Evolutionary conservation across 164 flowering plant species (phyloP), one percentile per base, ranked within the genome.

Genomic region (Stephania cephalantha): DNA sequence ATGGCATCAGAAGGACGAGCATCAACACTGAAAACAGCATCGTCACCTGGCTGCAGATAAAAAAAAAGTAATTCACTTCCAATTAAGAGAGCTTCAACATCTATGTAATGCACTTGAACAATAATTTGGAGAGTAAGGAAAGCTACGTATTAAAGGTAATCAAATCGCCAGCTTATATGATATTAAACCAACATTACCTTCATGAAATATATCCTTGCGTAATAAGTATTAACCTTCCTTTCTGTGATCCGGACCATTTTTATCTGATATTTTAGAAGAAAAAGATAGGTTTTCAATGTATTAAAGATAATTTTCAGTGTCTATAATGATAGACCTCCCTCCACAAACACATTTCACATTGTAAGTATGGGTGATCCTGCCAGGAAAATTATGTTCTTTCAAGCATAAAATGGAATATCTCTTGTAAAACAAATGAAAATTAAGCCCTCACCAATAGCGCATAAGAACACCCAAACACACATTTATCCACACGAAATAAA

Each of bases 1-100:
- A 93, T 89, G 79, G 98, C 96, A 87, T 93, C 98, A 61, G 98
- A 91, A n/a, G 96, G 94, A 13, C 94, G 91, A 64, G 87, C 88
- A 84, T 93, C 98, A 73, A 91, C 85, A 80, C 84, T 86, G 17
- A 89, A 70, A 75, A 80, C 69, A 48, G 82, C 82, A 70, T 77
- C 81, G 72, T 85, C 85, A 75, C 92, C 98, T 74, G 85, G 85
- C 98, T 93, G 85, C 80, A 85, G 63, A 81, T 71, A 63, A 74
- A 69, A 67, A 48, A 75, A 71, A 52, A 48, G 42, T 35, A 35
- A 44, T 5, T 74, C 67, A 22, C 66, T 18, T 61, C 20, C 22
- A 61, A 17, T 9, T 50, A 20, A 77, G 7, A 29, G 55, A 72
- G 52, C 44, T n/a, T 4, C 22, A 61, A 61, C 7, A 61, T 50